Percentiles rank a stretch among this genome's conserved stretches.
Conservation (phyloP, 2,329 filamentous ascomycete genomes). For the Exophiala xenobiotica region DNA sequence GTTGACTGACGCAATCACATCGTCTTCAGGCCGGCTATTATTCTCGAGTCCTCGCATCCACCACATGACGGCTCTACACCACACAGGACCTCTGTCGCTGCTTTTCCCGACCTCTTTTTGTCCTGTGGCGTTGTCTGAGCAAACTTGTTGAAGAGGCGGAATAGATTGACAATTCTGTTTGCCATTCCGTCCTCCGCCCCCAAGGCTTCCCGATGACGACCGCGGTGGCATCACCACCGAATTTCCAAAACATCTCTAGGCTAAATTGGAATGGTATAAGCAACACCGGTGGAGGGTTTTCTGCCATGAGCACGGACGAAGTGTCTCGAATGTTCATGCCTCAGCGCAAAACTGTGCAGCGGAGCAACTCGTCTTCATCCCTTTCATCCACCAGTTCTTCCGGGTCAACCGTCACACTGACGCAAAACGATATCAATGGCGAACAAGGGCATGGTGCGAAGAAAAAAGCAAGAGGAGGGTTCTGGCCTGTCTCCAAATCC, state of each 20-base stretch:
- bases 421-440: conserved; percentile 36
- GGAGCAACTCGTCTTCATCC: conserved; percentile 88
- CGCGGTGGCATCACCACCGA: conserved; percentile 65
- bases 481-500: conserved; percentile 66
- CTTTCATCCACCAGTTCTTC: conserved; percentile 64
- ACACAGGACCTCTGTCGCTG: conserved; percentile 16
- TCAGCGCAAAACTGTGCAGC: conserved; percentile 74
- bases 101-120: conserved; percentile 7
- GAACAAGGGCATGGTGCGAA: conserved; percentile 40
- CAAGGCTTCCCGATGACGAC: conserved; percentile 51
- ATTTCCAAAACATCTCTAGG: conserved; percentile 60
- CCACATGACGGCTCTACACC: conserved; percentile 29
- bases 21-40: conserved; percentile 3
- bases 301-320: conserved; percentile 79
- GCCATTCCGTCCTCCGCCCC: not conserved
- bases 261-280: conserved; percentile 62
- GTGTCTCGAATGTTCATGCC: conserved; percentile 84
- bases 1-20: conserved; percentile 10
- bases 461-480: conserved; percentile 51
- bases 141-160: conserved; percentile 3
- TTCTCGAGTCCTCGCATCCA: conserved; percentile 15
- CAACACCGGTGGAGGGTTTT: conserved; percentile 59
- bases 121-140: not conserved
- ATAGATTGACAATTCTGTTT: not conserved
- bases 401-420: conserved; percentile 39